Base-by-base conservation (phyloP, 192 early-diverging fungal species). In the Diversispora epigaea region DNA sequence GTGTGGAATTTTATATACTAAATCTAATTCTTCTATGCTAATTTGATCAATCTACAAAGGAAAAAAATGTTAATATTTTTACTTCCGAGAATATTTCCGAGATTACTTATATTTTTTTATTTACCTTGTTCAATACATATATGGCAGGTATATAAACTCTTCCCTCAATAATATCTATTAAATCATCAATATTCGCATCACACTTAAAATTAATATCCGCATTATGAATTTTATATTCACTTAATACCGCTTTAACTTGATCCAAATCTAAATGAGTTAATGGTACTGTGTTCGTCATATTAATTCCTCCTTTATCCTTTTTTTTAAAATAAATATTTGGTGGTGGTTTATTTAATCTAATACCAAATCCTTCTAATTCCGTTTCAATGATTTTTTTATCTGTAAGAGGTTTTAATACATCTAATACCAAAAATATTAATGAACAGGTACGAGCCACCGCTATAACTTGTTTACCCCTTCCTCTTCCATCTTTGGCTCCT, bases 71-170 rank as follows among this genome's bases (percentile, higher is more conserved):
- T 14, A 49, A n/a, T n/a, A n/a, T n/a, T n/a, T n/a, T 15, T 67
- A 21, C 3, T 65, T 65, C 6, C 41, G 6, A 41, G 17, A 1
- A 44, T 44, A n/a, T n/a, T 68, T 22, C 90, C 54, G 97, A 89
- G 78, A 96, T 95, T 52, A 97, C 87, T 81, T 99, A 95, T 82
- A 98, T 91, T 71, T 97, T 95, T 41, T 93, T 94, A 80, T 96
- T 97, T 78, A 99, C 98, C 86, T 99, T 99, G 92, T 99, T 99
- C 62, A 99, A 84, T 19, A 99, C 96, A 74, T 99, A 99, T 49
- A 98, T 83, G 68, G 88, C 88, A 11, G 97, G 97, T 58, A 99
- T 93, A 84, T 99, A 99, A n/a, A 97, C 90, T 32, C 97, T 82
- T 32, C 95, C 96, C 80, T 99, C 97, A 60, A 99, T 91, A 9